Evolutionary conservation across 441 rosid genomes (phyloP).

Genomic region (Sinapis alba): DNA sequence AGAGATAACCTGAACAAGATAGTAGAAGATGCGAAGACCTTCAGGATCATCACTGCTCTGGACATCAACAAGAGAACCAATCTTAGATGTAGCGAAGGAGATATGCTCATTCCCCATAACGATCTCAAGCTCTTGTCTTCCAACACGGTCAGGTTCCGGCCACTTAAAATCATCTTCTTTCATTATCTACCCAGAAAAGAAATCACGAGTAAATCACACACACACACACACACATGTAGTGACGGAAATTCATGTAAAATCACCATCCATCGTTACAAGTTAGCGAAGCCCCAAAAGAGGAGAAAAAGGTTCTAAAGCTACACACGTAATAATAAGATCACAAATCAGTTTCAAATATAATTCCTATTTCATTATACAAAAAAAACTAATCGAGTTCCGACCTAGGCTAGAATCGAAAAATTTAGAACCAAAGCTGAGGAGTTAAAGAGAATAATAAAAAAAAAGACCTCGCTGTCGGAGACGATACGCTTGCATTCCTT

Average conservation of each 20-base stretch:
- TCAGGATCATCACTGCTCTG: constrained; percentile 92
- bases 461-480: constrained; percentile 76
- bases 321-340: background rate
- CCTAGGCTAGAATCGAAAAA: background rate
- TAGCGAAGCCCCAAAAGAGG: background rate
- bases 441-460: no score
- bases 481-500: constrained; percentile 93
- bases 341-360: background rate
- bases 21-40: constrained; percentile 92
- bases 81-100: constrained; percentile 91
- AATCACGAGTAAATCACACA: background rate
- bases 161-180: constrained; percentile 96
- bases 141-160: constrained; percentile 97
- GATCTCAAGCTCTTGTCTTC: constrained; percentile 92
- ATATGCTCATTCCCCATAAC: constrained; percentile 97
- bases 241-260: background rate
- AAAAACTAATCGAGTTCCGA: constrained; percentile 29
- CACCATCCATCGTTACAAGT: background rate
- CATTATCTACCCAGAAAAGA: constrained; percentile 59
- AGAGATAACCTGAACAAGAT: constrained; percentile 85
- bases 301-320: constrained; percentile 6
- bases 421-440: background rate
- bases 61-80: constrained; percentile 95
- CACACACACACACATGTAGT: background rate
- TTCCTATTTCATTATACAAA: background rate